Evolutionary conservation across 257 asterid genomes (phyloP).

Genomic region (Forsythia suspensa): DNA sequence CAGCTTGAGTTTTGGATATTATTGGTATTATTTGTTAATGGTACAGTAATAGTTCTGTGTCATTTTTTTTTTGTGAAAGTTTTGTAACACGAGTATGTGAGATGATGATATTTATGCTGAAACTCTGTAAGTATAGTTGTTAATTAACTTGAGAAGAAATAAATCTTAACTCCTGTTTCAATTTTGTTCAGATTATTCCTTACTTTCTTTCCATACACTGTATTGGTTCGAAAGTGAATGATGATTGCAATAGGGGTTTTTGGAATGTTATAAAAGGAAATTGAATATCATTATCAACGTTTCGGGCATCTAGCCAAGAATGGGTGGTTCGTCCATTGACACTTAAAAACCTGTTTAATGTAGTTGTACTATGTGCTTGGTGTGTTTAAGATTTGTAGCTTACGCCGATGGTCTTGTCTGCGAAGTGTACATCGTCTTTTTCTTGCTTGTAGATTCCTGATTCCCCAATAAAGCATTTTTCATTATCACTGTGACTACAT

Average conservation of each 20-base stretch:
- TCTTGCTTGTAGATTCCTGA: not conserved
- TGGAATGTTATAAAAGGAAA: not conserved
- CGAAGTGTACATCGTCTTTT: not conserved
- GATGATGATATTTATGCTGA: not conserved
- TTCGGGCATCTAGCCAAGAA: not conserved
- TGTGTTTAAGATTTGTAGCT: not conserved
- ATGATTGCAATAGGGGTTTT: not conserved
- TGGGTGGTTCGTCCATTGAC: not conserved
- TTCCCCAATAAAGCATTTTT: not conserved
- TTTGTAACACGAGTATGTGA: slow-evolving; percentile 11
- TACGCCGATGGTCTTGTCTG: not conserved
- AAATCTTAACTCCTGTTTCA: not conserved
- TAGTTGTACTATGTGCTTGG: not conserved
- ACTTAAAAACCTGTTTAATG: no score
- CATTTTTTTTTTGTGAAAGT: not conserved
- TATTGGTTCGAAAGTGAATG: not conserved
- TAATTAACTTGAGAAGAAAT: not conserved
- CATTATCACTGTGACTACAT: not conserved
- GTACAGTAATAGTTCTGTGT: not conserved
- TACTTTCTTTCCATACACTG: not conserved
- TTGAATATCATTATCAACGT: not conserved
- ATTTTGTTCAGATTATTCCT: not conserved
- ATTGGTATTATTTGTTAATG: slow-evolving; percentile 13
- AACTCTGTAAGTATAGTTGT: not conserved
- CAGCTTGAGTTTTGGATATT: slow-evolving; percentile 34